Base-by-base conservation (phyloP, 2,329 filamentous ascomycete genomes). In the Aureobasidium sp. region DNA sequence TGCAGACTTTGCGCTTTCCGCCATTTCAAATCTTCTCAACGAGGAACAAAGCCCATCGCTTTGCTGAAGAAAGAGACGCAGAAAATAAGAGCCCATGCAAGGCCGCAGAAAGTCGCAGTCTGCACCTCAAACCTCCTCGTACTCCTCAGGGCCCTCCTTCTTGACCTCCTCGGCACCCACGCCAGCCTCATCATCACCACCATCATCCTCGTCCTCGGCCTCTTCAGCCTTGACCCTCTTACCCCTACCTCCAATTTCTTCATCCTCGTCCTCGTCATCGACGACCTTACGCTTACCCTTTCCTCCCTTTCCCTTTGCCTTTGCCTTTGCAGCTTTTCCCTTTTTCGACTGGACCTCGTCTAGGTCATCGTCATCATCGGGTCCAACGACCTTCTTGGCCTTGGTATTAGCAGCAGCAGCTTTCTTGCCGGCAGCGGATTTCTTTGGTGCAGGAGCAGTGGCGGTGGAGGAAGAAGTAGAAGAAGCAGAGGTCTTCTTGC, bases 401-500 rank as follows among this genome's bases (percentile, higher is more conserved):
- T 53, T 45, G 25, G 30, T 48, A 19, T 30, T 14, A 35, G 11
- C 53, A 44, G n/a, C 54, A 52, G 11, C 6, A 12, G 32, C 47
- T 14, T 54, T 47, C 39, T 55, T 60, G 34, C 22, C 44, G 10
- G 14, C 44, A 30, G 54, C 17, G 37, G 37, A 39, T 51, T 62
- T 62, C 56, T 57, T 60, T 34, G 41, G 25, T 11, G 48, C 10
- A 57, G 40, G 25, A 10, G 47, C 32, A 12, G 44, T 52, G 17
- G 32, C 41, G 25, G 53, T 48, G 24, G 27, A 12, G 16, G 53
- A 34, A n/a, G 42, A 7, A 21, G 0, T 22, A 4, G n/a, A 21
- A 17, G 16, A 10, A 24, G 16, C 34, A 10, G 42, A 51, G 54
- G 61, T 61, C 54, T 63, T 63, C 57, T 62, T 59, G 54, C 55